phyloP scores from a whole-genome alignment of 768 basidiomycete genomes.

The Naganishia antarctica region DNA sequence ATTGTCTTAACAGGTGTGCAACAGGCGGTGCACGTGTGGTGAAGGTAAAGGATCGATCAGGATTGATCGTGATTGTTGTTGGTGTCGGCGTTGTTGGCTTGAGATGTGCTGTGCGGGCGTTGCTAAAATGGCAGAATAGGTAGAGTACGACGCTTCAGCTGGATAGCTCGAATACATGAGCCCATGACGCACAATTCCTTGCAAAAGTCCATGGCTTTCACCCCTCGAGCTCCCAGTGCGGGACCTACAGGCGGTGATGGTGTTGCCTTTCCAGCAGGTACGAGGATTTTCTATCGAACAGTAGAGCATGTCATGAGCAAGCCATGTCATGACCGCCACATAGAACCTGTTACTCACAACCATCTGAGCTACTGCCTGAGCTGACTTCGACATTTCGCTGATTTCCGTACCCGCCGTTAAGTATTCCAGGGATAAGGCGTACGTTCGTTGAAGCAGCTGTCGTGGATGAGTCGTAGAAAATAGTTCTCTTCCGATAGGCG shows the following conservation, averaged over 20 bases:
- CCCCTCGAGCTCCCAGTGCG: conserved; percentile 92
- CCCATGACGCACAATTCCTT: conserved; percentile 69
- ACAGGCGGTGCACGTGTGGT: conserved; percentile 77
- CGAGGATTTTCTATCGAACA: conserved; percentile 56
- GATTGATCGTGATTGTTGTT: conserved; percentile 85
- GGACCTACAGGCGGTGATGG: conserved; percentile 95
- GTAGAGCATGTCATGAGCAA: too few species aligned
- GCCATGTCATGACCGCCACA: too few species aligned
- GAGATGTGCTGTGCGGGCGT: conserved; percentile 87
- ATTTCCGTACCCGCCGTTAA: too few species aligned
- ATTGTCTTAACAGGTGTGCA: conserved; percentile 83
- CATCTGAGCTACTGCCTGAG: conserved; percentile 13
- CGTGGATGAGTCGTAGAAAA: too few species aligned
- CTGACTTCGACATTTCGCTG: conserved; percentile 10
- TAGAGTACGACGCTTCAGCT: neutral
- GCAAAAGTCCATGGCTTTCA: conserved; percentile 99
- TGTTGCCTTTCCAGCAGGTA: conserved; percentile 89
- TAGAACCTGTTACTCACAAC: conserved; percentile 5
- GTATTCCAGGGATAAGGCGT: too few species aligned
- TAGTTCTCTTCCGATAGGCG: too few species aligned
- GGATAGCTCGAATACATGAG: neutral
- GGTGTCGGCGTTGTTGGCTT: conserved; percentile 80
- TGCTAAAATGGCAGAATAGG: conserved; percentile 48
- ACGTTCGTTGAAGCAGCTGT: too few species aligned
- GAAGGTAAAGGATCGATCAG: conserved; percentile 93